These are phyloP conservation scores for Penicillium waksmanii DNA, from an alignment of 495 filamentous ascomycete genomes.

Conservation along the genomic window DNA sequence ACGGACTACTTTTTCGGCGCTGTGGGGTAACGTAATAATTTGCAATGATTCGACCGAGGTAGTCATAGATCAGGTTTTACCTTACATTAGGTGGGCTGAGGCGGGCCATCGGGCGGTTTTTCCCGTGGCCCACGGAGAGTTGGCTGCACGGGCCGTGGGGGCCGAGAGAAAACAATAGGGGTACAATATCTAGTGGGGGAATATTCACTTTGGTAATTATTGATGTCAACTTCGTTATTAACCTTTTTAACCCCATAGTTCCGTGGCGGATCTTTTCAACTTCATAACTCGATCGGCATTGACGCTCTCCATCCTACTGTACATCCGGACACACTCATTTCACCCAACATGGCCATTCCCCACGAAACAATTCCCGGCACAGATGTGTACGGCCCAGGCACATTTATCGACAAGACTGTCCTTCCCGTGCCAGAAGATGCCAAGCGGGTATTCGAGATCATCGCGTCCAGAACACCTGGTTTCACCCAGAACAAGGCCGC, in stretches of 20 bases:
- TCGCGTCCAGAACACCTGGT: slow-evolving; percentile 27
- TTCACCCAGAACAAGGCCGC: slow-evolving; percentile 27
- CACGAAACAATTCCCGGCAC: slow-evolving; percentile 29
- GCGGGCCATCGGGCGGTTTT: neutral
- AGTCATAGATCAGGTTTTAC: no score
- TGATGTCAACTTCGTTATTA: no score
- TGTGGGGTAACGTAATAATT: neutral
- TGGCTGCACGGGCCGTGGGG: neutral
- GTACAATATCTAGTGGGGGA: neutral
- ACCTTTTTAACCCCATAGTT: no score
- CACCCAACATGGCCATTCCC: slow-evolving; percentile 1
- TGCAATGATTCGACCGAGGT: neutral
- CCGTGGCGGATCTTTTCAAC: no score
- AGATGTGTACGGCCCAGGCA: slow-evolving; percentile 36
- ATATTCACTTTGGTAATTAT: no score
- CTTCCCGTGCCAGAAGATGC: slow-evolving; percentile 33
- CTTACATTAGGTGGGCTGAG: no score
- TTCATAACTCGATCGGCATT: no score
- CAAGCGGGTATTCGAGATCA: slow-evolving; percentile 27
- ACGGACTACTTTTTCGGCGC: neutral
- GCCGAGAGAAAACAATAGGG: neutral
- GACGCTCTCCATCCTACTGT: no score
- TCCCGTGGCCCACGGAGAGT: neutral
- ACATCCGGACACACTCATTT: neutral
- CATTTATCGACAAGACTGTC: slow-evolving; percentile 30